Evolutionary conservation across 2,329 filamentous ascomycete species (phyloP).

Genomic region (Lojkania enalia): DNA sequence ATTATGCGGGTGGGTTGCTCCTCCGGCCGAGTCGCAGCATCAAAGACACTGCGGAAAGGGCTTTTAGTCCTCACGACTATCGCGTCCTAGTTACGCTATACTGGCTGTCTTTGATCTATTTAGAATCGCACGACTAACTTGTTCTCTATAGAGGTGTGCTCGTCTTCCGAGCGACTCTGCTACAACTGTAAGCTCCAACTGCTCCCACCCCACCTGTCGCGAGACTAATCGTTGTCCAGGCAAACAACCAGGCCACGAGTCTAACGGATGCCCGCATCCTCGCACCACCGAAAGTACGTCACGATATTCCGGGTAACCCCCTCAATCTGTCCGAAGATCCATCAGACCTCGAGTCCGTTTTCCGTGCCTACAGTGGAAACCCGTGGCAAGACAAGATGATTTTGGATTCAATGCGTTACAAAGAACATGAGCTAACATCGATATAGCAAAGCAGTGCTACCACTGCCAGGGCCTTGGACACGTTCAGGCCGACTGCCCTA

Average conservation of each 20-base stretch:
- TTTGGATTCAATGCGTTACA: no score
- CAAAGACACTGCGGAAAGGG: no score
- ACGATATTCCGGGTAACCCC: no score
- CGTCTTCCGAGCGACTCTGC: conserved; percentile 95
- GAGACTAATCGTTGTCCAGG: conserved; percentile 48
- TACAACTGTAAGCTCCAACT: conserved; percentile 83
- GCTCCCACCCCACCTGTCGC: conserved; percentile 7
- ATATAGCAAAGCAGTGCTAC: conserved; percentile 94
- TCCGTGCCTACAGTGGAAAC: no score
- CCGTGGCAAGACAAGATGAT: no score
- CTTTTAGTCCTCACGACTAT: no score
- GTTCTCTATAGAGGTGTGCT: conserved; percentile 76
- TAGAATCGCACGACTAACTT: conserved; percentile 26
- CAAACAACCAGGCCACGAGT: conserved; percentile 95
- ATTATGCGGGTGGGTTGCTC: conserved; percentile 53
- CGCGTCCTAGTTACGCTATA: no score
- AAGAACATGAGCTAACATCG: conserved; percentile 14
- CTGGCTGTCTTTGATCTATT: neutral
- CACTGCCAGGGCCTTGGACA: conserved; percentile 98
- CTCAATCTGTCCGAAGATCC: no score
- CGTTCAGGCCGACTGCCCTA: conserved; percentile 98
- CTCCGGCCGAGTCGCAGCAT: conserved; percentile 19
- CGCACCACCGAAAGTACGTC: conserved; percentile 85
- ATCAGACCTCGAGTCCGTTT: no score
- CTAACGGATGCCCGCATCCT: conserved; percentile 93